Percentiles rank a stretch among this genome's conserved stretches.
phyloP scores from a whole-genome alignment of 208 protist species.

The Trypanosoma theileri region DNA sequence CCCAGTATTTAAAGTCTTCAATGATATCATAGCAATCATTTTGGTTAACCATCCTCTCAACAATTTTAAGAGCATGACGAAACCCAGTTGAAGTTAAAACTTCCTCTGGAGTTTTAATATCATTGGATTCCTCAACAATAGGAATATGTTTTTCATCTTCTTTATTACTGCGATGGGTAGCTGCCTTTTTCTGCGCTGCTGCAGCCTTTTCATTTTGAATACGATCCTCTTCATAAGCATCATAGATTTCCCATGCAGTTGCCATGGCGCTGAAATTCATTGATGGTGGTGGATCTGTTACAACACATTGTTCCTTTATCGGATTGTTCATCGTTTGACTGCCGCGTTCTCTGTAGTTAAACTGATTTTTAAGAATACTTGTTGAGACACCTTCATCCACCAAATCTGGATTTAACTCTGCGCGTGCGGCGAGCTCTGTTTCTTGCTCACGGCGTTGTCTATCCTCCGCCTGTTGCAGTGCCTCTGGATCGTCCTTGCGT shows the following conservation, averaged over 20 bases:
- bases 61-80: slow-evolving; percentile 75
- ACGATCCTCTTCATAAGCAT: slow-evolving; percentile 94
- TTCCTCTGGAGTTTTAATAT: slow-evolving; percentile 47
- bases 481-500: slow-evolving; percentile 82
- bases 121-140: slow-evolving; percentile 28
- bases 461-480: slow-evolving; percentile 89
- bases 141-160: slow-evolving; percentile 60
- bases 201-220: slow-evolving; percentile 76
- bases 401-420: slow-evolving; percentile 85
- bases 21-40: slow-evolving; percentile 96
- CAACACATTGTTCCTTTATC: slow-evolving; percentile 70
- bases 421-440: slow-evolving; percentile 67
- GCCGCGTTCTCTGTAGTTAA: slow-evolving; percentile 97
- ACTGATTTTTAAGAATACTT: slow-evolving; percentile 96
- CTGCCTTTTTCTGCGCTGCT: slow-evolving; percentile 64
- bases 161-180: slow-evolving; percentile 65
- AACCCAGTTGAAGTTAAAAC: slow-evolving; percentile 68
- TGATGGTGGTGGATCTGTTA: slow-evolving; percentile 93
- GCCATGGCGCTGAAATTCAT: slow-evolving; percentile 83
- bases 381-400: slow-evolving; percentile 82
- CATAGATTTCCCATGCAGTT: slow-evolving; percentile 95
- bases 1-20: slow-evolving; percentile 97
- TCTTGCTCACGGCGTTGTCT: slow-evolving; percentile 63
- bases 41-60: slow-evolving; percentile 98
- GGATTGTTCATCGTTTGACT: slow-evolving; percentile 95